Evolutionary conservation across 805 yeast genomes (phyloP).

Genomic region (Kazachstania psychrophila): DNA sequence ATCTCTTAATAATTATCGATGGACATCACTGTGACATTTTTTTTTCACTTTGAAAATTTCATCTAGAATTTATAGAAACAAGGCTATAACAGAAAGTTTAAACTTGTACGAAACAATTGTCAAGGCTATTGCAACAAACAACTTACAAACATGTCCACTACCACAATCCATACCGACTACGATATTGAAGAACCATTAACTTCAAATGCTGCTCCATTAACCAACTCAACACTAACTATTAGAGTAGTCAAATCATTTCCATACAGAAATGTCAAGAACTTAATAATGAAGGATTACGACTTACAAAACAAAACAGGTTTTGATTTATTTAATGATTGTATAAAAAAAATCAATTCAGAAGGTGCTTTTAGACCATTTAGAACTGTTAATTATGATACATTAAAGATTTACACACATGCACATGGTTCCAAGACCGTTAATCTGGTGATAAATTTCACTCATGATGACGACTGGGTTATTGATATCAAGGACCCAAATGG

Average conservation of each 20-base stretch:
- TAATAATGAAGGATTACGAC: conserved; percentile 61
- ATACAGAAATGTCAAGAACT: conserved; percentile 75
- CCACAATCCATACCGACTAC: background rate
- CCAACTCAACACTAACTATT: conserved; percentile 68
- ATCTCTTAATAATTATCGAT: too few relatives aligned
- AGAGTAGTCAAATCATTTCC: conserved; percentile 88
- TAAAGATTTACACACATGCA: conserved; percentile 88
- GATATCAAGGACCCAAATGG: conserved; percentile 29
- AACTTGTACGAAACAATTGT: too few relatives aligned
- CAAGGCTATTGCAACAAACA: background rate
- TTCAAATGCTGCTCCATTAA: conserved; percentile 58
- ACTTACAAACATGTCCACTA: background rate
- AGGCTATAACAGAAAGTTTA: too few relatives aligned
- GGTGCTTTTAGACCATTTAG: conserved; percentile 78
- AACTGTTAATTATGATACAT: conserved; percentile 58
- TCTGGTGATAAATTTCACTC: conserved; percentile 80
- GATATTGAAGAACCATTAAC: conserved; percentile 67
- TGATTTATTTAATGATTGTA: conserved; percentile 47
- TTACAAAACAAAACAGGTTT: conserved; percentile 58
- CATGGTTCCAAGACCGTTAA: conserved; percentile 92
- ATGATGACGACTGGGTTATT: conserved; percentile 67
- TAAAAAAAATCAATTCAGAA: conserved; percentile 39
- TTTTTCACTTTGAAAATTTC: too few relatives aligned
- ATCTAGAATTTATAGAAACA: too few relatives aligned
- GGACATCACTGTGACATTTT: too few relatives aligned